These are phyloP conservation scores for Trichoderma asperelloides DNA, from an alignment of 495 filamentous ascomycete species.

Conservation along the genomic window DNA sequence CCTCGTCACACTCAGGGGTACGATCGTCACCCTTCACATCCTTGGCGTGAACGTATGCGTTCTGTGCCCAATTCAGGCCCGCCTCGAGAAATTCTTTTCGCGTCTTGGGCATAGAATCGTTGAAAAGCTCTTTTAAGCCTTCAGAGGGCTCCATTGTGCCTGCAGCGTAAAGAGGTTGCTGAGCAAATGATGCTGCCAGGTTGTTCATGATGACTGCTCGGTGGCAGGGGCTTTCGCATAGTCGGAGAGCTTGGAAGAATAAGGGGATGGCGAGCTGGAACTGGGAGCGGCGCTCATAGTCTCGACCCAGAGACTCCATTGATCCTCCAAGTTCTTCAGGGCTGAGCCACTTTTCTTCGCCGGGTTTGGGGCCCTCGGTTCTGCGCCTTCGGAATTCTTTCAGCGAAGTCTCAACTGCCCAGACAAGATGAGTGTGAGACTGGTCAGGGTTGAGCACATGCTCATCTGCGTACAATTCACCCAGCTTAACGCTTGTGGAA, in stretches of 20 bases:
- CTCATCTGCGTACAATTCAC: constrained; percentile 60
- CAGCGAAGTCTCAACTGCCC: constrained; percentile 72
- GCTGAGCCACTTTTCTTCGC: constrained; percentile 66
- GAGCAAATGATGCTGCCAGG: constrained; percentile 54
- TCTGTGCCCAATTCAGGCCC: constrained; percentile 65
- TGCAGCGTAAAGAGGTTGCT: constrained; percentile 42
- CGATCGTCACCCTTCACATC: constrained; percentile 41
- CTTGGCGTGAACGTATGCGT: constrained; percentile 53
- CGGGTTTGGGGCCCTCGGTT: constrained; percentile 50
- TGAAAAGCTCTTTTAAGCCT: background rate
- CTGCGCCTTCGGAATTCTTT: constrained; percentile 62
- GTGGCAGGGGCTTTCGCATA: constrained; percentile 58
- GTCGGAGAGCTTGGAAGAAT: constrained; percentile 69
- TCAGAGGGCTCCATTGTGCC: background rate
- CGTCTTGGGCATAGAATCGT: constrained; percentile 8
- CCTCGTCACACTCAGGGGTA: constrained; percentile 75
- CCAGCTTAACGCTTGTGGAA: constrained; percentile 69
- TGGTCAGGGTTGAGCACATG: constrained; percentile 51
- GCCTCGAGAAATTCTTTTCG: constrained; percentile 38
- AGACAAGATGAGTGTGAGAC: constrained; percentile 66
- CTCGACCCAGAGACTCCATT: constrained; percentile 65
- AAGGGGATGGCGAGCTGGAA: constrained; percentile 79
- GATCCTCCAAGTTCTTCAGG: constrained; percentile 62
- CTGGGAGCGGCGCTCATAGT: constrained; percentile 59
- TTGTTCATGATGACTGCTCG: constrained; percentile 76